Conservation (phyloP, 2,329 filamentous ascomycete species). For the Rugonectria rugulosa region DNA sequence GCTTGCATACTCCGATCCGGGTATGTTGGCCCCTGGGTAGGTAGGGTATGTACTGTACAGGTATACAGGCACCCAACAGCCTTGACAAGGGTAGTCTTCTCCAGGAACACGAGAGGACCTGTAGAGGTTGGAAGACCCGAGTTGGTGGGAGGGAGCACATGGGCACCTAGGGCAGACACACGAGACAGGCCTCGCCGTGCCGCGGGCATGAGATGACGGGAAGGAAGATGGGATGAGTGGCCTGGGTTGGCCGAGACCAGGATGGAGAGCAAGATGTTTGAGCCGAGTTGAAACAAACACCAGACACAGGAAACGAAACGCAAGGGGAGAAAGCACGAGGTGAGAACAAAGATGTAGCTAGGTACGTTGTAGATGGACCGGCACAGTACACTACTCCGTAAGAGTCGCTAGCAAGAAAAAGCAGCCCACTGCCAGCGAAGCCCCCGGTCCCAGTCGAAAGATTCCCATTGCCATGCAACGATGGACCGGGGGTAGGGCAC, state of each 20-base stretch:
- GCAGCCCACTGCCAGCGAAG: neutral
- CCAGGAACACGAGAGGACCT: neutral
- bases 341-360: too few species aligned
- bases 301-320: slow-evolving; percentile 21
- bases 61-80: too few species aligned
- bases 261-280: neutral
- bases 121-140: neutral
- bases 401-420: neutral
- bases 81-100: too few species aligned
- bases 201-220: slow-evolving; percentile 11
- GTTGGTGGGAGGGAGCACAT: slow-evolving; percentile 2
- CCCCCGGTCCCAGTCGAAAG: neutral
- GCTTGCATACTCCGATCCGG: too few species aligned
- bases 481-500: neutral
- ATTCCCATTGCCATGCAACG: neutral
- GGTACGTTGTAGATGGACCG: too few species aligned
- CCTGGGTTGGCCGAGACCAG: slow-evolving; percentile 15
- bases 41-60: neutral
- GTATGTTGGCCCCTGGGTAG: too few species aligned
- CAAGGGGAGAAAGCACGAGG: neutral
- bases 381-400: neutral
- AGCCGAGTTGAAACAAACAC: slow-evolving; percentile 18
- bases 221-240: slow-evolving; percentile 10
- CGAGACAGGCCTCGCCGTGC: slow-evolving; percentile 6
- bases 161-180: neutral